A percentile compares a stretch with the other conserved stretches of the same genome.
phyloP scores from a whole-genome alignment of 805 yeast species.

The Saccharomycopsis olivae region DNA sequence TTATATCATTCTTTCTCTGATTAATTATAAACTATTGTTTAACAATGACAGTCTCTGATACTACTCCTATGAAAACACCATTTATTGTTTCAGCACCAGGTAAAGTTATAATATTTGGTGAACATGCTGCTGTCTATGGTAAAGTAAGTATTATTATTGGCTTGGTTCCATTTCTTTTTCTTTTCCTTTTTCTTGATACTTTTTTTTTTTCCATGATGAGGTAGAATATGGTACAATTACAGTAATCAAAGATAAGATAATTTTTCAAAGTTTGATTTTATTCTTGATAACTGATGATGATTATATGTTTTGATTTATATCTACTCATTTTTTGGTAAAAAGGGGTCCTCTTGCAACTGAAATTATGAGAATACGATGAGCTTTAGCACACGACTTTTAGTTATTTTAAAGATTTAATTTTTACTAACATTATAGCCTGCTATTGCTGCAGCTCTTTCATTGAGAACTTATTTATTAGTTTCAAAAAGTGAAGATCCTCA shows the following conservation, averaged over 20 bases:
- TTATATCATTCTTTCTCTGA: no score
- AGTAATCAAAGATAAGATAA: no score
- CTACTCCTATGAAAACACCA: slow-evolving; percentile 26
- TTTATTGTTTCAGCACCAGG: slow-evolving; percentile 92
- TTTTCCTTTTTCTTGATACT: slow-evolving; percentile 1
- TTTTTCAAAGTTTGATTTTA: no score
- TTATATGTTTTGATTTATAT: no score
- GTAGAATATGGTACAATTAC: no score
- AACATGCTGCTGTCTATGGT: slow-evolving; percentile 89
- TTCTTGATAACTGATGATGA: no score
- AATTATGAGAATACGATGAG: no score
- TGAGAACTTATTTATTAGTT: slow-evolving; percentile 74
- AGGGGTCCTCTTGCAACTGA: no score
- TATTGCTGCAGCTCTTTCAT: slow-evolving; percentile 85
- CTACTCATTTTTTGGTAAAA: no score
- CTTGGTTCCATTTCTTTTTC: not conserved
- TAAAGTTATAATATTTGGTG: slow-evolving; percentile 91
- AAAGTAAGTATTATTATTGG: slow-evolving; percentile 31
- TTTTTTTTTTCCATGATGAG: no score
- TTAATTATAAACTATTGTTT: no score
- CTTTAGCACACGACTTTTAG: no score
- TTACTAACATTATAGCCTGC: slow-evolving; percentile 48
- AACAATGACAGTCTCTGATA: not conserved
- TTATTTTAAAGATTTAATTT: not conserved
- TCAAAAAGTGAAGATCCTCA: slow-evolving; percentile 31